These are phyloP conservation scores for Solioccasus polychromus DNA, from an alignment of 768 basidiomycete species.

Conservation along the genomic window DNA sequence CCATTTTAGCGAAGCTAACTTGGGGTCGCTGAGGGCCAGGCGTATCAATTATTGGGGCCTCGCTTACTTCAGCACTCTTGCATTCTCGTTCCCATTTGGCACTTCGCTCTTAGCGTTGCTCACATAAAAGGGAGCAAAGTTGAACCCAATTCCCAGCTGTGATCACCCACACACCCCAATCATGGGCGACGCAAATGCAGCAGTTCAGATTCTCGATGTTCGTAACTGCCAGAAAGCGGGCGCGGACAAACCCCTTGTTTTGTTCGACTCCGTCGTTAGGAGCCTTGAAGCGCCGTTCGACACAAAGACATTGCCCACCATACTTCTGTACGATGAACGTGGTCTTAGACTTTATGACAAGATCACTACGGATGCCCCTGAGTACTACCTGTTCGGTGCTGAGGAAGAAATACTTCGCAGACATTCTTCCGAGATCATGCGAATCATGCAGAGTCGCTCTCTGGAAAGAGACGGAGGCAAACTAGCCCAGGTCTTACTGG, in stretches of 20 bases:
- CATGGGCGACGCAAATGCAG: conserved; percentile 22
- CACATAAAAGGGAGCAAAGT: conserved; percentile 1
- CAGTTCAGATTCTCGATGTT: conserved; percentile 21
- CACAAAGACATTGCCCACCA: conserved; percentile 69
- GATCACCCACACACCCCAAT: not conserved
- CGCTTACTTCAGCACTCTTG: not conserved
- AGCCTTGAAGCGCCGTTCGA: conserved; percentile 56
- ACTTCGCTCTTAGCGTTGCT: too few species aligned
- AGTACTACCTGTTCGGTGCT: conserved; percentile 89
- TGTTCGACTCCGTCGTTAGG: conserved; percentile 45
- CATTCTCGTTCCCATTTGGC: too few species aligned
- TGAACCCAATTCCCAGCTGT: not conserved
- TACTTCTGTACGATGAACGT: conserved; percentile 82
- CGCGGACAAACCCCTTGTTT: conserved; percentile 24
- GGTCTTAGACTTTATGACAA: conserved; percentile 86
- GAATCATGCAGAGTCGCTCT: conserved; percentile 54
- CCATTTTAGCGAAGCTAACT: not conserved
- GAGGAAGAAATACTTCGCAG: conserved; percentile 83
- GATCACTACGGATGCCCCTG: conserved; percentile 71
- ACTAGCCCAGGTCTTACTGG: conserved; percentile 65
- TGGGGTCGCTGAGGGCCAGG: too few species aligned
- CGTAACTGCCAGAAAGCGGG: conserved; percentile 12
- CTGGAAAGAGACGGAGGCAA: conserved; percentile 16
- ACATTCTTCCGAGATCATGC: conserved; percentile 72
- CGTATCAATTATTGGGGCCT: not conserved